These are phyloP conservation scores for Proliferodiscus dingleyae DNA, from an alignment of 2,329 filamentous ascomycete species.

Conservation along the genomic window DNA sequence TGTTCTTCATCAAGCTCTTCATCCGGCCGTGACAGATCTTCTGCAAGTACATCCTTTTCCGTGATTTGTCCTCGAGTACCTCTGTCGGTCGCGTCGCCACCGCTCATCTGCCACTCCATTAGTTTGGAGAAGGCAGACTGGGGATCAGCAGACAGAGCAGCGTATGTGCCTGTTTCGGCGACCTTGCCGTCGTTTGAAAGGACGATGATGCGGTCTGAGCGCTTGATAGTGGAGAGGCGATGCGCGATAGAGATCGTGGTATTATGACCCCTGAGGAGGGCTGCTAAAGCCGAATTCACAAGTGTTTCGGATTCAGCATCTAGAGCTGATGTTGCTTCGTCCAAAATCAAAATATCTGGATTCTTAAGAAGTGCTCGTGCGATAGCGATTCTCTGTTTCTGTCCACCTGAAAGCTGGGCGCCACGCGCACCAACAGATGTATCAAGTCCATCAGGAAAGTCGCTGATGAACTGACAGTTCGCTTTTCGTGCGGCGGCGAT, in stretches of 20 bases:
- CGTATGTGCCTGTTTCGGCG: slow-evolving; percentile 84
- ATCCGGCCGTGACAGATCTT: slow-evolving; percentile 19
- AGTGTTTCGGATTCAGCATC: slow-evolving; percentile 96
- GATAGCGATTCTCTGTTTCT: slow-evolving; percentile 97
- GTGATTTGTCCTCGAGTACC: slow-evolving; percentile 29
- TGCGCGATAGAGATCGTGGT: slow-evolving; percentile 98
- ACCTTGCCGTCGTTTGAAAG: slow-evolving; percentile 82
- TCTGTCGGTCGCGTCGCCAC: slow-evolving; percentile 62
- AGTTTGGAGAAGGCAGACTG: slow-evolving; percentile 86
- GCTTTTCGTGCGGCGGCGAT: slow-evolving; percentile 82
- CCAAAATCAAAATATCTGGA: slow-evolving; percentile 92
- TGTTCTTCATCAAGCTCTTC: slow-evolving; percentile 15
- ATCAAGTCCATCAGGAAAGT: slow-evolving; percentile 93
- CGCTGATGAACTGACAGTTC: slow-evolving; percentile 94
- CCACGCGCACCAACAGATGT: slow-evolving; percentile 90
- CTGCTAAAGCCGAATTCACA: slow-evolving; percentile 83
- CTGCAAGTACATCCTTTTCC: slow-evolving; percentile 25
- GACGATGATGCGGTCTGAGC: slow-evolving; percentile 91
- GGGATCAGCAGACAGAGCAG: slow-evolving; percentile 65
- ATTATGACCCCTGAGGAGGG: slow-evolving; percentile 77
- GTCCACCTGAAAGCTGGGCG: slow-evolving; percentile 88
- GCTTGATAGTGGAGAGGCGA: slow-evolving; percentile 91
- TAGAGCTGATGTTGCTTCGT: slow-evolving; percentile 92
- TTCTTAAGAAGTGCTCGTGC: slow-evolving; percentile 91
- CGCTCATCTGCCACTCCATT: slow-evolving; percentile 99